These are phyloP conservation scores for Trichosporon asahii DNA, from an alignment of 1,284 basidiomycete genomes.

Conservation along the genomic window DNA sequence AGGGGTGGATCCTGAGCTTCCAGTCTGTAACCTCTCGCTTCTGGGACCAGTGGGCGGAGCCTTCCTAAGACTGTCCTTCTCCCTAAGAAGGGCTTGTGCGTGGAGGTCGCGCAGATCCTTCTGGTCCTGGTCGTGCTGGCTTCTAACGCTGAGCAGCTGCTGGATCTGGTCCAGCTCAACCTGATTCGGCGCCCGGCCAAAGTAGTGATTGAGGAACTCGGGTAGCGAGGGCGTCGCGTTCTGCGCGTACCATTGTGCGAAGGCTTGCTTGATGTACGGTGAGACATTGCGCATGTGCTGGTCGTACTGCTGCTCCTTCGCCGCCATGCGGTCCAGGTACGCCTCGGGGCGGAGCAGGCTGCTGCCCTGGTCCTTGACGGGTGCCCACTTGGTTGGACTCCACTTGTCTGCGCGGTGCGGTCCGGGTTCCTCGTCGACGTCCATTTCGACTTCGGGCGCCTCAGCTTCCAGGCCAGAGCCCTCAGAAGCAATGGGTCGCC, in stretches of 20 bases:
- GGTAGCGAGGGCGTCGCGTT: conserved; percentile 28
- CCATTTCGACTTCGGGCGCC: conserved; percentile 17
- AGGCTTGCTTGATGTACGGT: conserved; percentile 44
- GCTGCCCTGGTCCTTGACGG: neutral
- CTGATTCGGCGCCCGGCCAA: conserved; percentile 33
- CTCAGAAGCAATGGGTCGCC: neutral
- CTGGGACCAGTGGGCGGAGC: neutral
- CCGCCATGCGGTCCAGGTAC: conserved; percentile 28
- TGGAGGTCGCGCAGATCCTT: conserved; percentile 26
- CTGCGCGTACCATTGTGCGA: conserved; percentile 38
- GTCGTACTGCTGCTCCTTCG: conserved; percentile 29
- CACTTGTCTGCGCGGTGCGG: conserved; percentile 16
- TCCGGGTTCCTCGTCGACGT: conserved; percentile 14
- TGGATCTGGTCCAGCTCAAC: conserved; percentile 39
- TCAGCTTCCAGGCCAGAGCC: neutral
- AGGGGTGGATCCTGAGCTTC: neutral
- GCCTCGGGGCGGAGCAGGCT: neutral
- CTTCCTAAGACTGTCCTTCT: conserved; percentile 7
- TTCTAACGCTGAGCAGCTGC: conserved; percentile 27
- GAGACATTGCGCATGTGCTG: conserved; percentile 29
- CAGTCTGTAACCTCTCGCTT: neutral
- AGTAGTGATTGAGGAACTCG: conserved; percentile 41
- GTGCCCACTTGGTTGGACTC: conserved; percentile 14
- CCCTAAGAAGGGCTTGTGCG: conserved; percentile 16
- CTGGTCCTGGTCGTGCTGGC: conserved; percentile 28